phyloP scores from a whole-genome alignment of 192 early-diverging fungal genomes.

The Dispira parvispora region DNA sequence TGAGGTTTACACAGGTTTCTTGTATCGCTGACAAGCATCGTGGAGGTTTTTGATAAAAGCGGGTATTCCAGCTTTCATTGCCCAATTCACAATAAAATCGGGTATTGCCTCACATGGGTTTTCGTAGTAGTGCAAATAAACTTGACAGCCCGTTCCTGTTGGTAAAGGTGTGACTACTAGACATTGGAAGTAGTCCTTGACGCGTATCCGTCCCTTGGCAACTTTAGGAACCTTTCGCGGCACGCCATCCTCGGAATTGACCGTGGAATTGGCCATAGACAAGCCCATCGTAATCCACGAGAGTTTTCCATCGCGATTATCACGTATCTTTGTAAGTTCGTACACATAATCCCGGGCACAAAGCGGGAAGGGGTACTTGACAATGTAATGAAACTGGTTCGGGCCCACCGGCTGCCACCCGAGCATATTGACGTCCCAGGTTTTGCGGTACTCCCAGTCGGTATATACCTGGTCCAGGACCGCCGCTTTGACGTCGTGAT shows the following conservation, averaged over 20 bases:
- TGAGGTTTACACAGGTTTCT: not conserved
- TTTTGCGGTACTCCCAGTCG: slow-evolving; percentile 31
- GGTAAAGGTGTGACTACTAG: slow-evolving; percentile 25
- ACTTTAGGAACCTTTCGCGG: slow-evolving; percentile 7
- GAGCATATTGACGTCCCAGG: slow-evolving; percentile 37
- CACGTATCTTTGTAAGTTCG: slow-evolving; percentile 13
- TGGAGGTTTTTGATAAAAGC: slow-evolving; percentile 12
- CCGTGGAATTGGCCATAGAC: slow-evolving; percentile 11
- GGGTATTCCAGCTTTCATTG: slow-evolving; percentile 22
- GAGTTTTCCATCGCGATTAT: slow-evolving; percentile 1
- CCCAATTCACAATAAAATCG: slow-evolving; percentile 25
- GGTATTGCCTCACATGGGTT: slow-evolving; percentile 30
- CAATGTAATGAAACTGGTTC: slow-evolving; percentile 23
- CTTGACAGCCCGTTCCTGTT: slow-evolving; percentile 25
- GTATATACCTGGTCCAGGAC: slow-evolving; percentile 30
- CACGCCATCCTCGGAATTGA: not conserved
- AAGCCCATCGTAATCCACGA: slow-evolving; percentile 17
- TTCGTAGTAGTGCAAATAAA: slow-evolving; percentile 33
- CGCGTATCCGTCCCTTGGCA: slow-evolving; percentile 24
- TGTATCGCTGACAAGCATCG: slow-evolving; percentile 12
- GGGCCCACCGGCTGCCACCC: slow-evolving; percentile 20
- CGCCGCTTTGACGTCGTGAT: slow-evolving; percentile 20
- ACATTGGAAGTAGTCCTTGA: slow-evolving; percentile 31
- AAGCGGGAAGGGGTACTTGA: slow-evolving; percentile 35
- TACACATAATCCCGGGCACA: slow-evolving; percentile 31